phyloP scores from a whole-genome alignment of 257 asterid genomes.

The Hygrophila difformis region DNA sequence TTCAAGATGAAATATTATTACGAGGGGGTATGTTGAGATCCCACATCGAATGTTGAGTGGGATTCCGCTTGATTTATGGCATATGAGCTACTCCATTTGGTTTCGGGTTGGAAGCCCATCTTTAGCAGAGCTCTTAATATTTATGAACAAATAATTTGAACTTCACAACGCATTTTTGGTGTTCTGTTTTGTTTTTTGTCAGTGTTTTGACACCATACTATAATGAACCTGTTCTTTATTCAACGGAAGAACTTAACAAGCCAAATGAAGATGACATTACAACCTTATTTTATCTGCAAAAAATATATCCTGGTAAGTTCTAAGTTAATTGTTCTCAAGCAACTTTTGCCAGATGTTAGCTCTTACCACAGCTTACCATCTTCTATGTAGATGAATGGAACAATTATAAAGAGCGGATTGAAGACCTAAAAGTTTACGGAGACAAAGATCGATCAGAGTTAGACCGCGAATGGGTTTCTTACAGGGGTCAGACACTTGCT shows the following conservation, averaged over 20 bases:
- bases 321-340: slow-evolving; percentile 9
- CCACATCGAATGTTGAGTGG: no score
- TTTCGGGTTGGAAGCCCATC: no score
- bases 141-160: background rate
- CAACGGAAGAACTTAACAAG: slow-evolving; percentile 75
- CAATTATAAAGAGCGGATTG: slow-evolving; percentile 64
- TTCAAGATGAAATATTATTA: no score
- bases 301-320: slow-evolving; percentile 82
- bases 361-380: background rate
- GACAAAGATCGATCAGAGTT: slow-evolving; percentile 48
- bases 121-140: background rate
- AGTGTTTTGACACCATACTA: slow-evolving; percentile 95
- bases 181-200: slow-evolving; percentile 10
- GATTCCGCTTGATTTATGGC: no score
- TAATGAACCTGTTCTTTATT: slow-evolving; percentile 83
- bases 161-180: slow-evolving; percentile 1
- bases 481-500: slow-evolving; percentile 96
- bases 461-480: slow-evolving; percentile 89
- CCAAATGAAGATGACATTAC: slow-evolving; percentile 96
- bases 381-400: slow-evolving; percentile 69
- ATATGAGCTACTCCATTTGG: no score
- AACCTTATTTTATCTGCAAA: slow-evolving; percentile 83
- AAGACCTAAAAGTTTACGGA: slow-evolving; percentile 40
- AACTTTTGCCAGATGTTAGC: background rate
- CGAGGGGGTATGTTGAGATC: no score